Percentiles rank a stretch among this genome's conserved stretches.
Conservation (phyloP, 345 rosid genomes). For the Melaleuca quinquenervia region DNA sequence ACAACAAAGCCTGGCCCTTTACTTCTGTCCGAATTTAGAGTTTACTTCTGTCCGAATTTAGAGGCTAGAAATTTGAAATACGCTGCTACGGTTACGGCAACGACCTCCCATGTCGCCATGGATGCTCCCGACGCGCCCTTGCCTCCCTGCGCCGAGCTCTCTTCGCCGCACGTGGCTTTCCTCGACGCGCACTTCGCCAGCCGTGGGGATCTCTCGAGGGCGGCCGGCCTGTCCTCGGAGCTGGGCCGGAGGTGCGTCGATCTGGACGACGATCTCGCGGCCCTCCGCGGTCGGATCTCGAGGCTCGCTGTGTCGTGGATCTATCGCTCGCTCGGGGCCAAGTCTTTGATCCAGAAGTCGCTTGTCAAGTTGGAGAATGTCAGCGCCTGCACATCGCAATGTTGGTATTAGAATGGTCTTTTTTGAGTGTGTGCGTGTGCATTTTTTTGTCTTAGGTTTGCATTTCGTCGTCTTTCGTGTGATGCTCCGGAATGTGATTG, state of each 20-base stretch:
- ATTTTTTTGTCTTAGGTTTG: neutral
- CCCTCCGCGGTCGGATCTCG: conserved; percentile 26
- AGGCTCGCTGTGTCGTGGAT: conserved; percentile 62
- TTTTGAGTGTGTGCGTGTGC: neutral
- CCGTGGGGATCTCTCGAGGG: conserved; percentile 24
- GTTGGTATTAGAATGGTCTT: neutral
- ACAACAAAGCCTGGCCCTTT: neutral
- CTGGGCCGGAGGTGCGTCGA: conserved; percentile 16
- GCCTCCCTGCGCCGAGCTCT: conserved; percentile 21
- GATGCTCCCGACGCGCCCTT: conserved; percentile 4
- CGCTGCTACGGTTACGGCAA: neutral
- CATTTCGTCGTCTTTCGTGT: neutral
- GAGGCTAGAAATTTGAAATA: neutral
- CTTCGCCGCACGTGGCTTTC: conserved; percentile 9
- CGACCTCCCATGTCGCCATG: neutral
- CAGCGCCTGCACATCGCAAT: conserved; percentile 20
- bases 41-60: neutral
- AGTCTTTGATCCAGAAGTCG: conserved; percentile 25
- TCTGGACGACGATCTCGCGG: conserved; percentile 20
- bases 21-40: neutral
- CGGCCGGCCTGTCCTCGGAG: conserved; percentile 27
- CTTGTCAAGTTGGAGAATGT: conserved; percentile 23
- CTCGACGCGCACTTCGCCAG: conserved; percentile 34
- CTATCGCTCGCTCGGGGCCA: conserved; percentile 39
- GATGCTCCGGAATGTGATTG: neutral